Evolutionary conservation across 2,329 filamentous ascomycete genomes (phyloP).

Genomic region (Thielaviopsis euricoi): DNA sequence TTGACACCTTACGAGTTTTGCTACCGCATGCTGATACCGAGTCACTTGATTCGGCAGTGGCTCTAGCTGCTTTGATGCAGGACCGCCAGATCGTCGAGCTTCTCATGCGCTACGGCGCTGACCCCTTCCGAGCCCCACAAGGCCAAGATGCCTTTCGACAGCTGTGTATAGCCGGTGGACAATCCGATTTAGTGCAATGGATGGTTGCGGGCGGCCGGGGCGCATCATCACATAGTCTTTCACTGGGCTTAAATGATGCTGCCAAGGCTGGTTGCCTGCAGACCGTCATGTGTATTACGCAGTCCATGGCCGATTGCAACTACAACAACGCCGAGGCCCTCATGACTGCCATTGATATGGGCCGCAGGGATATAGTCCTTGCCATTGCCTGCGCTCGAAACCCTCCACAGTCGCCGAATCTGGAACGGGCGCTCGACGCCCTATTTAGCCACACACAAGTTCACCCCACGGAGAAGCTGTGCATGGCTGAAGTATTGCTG

Average conservation of each 20-base stretch:
- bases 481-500: constrained; percentile 37
- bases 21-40: constrained; percentile 34
- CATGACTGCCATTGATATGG: constrained; percentile 29
- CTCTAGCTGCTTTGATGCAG: constrained; percentile 29
- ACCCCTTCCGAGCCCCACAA: constrained; percentile 28
- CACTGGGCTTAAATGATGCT: constrained; percentile 36
- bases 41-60: constrained; percentile 32
- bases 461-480: constrained; percentile 31
- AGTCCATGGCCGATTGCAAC: constrained; percentile 36
- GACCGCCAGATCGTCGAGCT: constrained; percentile 29
- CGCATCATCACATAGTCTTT: constrained; percentile 26
- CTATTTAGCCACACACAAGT: constrained; percentile 30
- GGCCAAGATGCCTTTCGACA: constrained; percentile 37
- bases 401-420: constrained; percentile 30
- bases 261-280: constrained; percentile 30
- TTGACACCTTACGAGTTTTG: constrained; percentile 37
- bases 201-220: constrained; percentile 32
- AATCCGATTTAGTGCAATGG: constrained; percentile 29
- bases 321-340: constrained; percentile 35
- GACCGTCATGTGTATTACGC: constrained; percentile 33
- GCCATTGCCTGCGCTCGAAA: constrained; percentile 36
- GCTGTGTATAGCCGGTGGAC: constrained; percentile 29
- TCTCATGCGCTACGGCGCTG: constrained; percentile 35
- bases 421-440: constrained; percentile 34
- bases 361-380: constrained; percentile 36